Evolutionary conservation across 192 early-diverging fungal species (phyloP).

Genomic region (Thamnidium elegans): DNA sequence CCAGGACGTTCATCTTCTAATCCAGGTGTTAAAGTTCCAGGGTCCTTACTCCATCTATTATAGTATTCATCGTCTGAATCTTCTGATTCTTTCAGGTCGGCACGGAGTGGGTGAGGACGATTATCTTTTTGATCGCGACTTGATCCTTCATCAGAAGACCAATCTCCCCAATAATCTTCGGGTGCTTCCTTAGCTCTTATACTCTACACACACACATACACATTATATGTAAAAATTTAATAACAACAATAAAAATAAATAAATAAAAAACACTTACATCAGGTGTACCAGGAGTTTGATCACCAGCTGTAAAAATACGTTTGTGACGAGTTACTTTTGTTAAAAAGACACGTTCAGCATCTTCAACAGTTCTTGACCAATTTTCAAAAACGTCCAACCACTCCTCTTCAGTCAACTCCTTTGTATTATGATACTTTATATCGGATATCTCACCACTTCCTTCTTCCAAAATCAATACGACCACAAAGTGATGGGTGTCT

Average conservation of each 20-base stretch:
- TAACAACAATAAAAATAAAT: background rate
- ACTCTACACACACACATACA: background rate
- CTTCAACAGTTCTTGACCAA: conserved; percentile 36
- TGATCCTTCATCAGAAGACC: conserved; percentile 36
- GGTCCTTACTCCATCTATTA: conserved; percentile 32
- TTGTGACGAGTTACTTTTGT: conserved; percentile 20
- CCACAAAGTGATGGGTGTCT: conserved; percentile 26
- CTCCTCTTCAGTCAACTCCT: conserved; percentile 25
- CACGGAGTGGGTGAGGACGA: background rate
- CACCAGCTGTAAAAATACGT: conserved; percentile 9
- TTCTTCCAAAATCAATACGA: conserved; percentile 35
- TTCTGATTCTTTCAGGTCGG: background rate
- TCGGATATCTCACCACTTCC: conserved; percentile 30
- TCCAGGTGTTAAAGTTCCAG: conserved; percentile 30
- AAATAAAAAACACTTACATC: conserved; percentile 14
- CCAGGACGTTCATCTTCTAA: background rate
- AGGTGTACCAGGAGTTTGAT: background rate
- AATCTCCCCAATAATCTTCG: conserved; percentile 41
- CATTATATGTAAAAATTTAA: background rate
- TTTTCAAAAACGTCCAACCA: conserved; percentile 28
- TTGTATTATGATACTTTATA: conserved; percentile 40
- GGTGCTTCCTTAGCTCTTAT: conserved; percentile 17
- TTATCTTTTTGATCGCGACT: background rate
- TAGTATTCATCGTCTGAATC: conserved; percentile 40
- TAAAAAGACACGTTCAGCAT: conserved; percentile 35